phyloP scores from a whole-genome alignment of 2,329 filamentous ascomycete species.

The Aspergillus clavatus region DNA sequence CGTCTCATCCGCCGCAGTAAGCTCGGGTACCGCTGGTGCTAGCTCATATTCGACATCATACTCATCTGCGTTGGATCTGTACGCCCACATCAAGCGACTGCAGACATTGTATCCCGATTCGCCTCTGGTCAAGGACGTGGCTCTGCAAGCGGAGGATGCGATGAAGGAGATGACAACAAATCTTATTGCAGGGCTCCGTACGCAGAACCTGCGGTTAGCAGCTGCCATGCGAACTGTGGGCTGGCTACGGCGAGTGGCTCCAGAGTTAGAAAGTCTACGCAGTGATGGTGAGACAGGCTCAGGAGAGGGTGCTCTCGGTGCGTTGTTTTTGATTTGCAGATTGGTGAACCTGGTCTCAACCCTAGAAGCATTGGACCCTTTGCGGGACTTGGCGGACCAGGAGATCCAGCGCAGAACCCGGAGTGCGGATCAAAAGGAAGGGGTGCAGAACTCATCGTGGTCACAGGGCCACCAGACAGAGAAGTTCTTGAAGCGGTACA shows the following conservation, averaged over 20 bases:
- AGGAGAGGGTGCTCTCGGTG: slow-evolving; percentile 67
- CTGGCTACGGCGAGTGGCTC: slow-evolving; percentile 81
- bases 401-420: slow-evolving; percentile 54
- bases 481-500: slow-evolving; percentile 86
- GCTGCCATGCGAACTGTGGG: slow-evolving; percentile 85
- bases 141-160: slow-evolving; percentile 72
- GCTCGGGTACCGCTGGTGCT: slow-evolving; percentile 38
- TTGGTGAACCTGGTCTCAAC: slow-evolving; percentile 73
- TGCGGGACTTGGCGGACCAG: slow-evolving; percentile 84
- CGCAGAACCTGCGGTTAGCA: slow-evolving; percentile 77
- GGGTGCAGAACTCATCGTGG: slow-evolving; percentile 24
- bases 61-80: slow-evolving; percentile 81
- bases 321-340: slow-evolving; percentile 82
- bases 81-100: slow-evolving; percentile 86
- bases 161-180: slow-evolving; percentile 87
- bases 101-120: slow-evolving; percentile 78
- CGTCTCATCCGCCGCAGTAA: slow-evolving; percentile 42
- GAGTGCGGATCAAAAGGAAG: slow-evolving; percentile 21
- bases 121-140: slow-evolving; percentile 66
- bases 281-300: slow-evolving; percentile 24
- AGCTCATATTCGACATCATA: slow-evolving; percentile 61
- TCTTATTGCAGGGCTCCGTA: slow-evolving; percentile 70
- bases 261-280: slow-evolving; percentile 60
- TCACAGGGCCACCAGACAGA: slow-evolving; percentile 81
- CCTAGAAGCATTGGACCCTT: slow-evolving; percentile 75